phyloP scores from a whole-genome alignment of 1,284 basidiomycete species.

The Malassezia yamatoensis region DNA sequence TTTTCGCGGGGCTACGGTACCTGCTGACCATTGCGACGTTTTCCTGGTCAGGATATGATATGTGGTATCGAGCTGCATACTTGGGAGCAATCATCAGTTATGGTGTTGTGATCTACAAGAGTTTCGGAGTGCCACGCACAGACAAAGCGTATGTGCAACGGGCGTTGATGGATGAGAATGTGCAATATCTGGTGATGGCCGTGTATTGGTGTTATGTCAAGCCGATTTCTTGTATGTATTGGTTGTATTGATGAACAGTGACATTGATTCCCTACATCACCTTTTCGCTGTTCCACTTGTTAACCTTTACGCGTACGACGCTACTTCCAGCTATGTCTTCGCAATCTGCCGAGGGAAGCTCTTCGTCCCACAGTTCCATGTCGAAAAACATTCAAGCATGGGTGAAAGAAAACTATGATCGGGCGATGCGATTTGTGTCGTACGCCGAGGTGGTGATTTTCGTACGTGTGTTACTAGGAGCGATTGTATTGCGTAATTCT shows the following conservation, averaged over 20 bases:
- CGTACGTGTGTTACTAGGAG: conserved; percentile 42
- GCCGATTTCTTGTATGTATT: conserved; percentile 39
- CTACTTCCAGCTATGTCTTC: conserved; percentile 34
- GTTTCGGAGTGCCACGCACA: conserved; percentile 43
- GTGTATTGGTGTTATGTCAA: conserved; percentile 48
- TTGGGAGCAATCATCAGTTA: conserved; percentile 47
- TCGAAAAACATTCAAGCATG: conserved; percentile 43
- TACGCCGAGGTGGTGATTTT: conserved; percentile 47
- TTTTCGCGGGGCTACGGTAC: conserved; percentile 43
- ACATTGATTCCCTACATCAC: conserved; percentile 46
- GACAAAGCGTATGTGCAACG: conserved; percentile 46
- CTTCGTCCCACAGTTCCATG: conserved; percentile 17
- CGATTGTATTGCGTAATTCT: conserved; percentile 41
- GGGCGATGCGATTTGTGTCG: conserved; percentile 48
- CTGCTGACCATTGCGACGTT: conserved; percentile 29
- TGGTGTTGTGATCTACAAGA: conserved; percentile 48
- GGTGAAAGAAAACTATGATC: conserved; percentile 48
- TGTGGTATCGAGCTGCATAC: conserved; percentile 43
- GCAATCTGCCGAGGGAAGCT: conserved; percentile 18
- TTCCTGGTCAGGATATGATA: conserved; percentile 26
- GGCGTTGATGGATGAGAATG: conserved; percentile 48
- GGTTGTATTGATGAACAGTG: conserved; percentile 17
- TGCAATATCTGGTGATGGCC: conserved; percentile 46
- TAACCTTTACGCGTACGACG: conserved; percentile 39
- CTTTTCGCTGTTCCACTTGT: conserved; percentile 48